Evolutionary conservation across 805 yeast species (phyloP).

Genomic region (Wickerhamomyces pijperi): DNA sequence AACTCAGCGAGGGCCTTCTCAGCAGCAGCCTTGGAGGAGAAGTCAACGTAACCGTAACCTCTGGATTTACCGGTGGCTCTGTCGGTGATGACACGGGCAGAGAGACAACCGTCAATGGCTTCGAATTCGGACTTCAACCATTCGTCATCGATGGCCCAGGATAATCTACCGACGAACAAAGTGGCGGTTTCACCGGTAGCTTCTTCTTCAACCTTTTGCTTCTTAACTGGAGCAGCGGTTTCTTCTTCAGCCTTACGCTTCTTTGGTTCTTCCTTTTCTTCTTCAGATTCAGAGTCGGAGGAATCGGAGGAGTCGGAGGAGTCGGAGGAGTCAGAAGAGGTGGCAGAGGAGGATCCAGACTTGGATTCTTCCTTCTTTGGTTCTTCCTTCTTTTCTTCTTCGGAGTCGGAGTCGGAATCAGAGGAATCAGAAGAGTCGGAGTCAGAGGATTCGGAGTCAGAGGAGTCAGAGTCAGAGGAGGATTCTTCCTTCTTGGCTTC

Average conservation of each 20-base stretch:
- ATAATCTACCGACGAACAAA: constrained; percentile 90
- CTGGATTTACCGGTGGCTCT: constrained; percentile 86
- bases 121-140: constrained; percentile 87
- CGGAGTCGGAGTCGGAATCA: constrained; percentile 9
- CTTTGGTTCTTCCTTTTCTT: constrained; percentile 7
- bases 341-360: constrained; percentile 16
- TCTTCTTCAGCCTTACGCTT: constrained; percentile 26
- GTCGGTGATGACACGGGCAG: constrained; percentile 91
- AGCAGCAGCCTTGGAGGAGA: constrained; percentile 64
- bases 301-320: constrained; percentile 10
- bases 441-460: constrained; percentile 16
- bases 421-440: constrained; percentile 16
- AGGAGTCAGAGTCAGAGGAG: constrained; percentile 21
- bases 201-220: constrained; percentile 25
- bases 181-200: constrained; percentile 62
- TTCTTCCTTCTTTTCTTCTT: constrained; percentile 13
- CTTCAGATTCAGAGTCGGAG: constrained; percentile 9
- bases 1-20: constrained; percentile 74
- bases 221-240: constrained; percentile 22
- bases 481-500: constrained; percentile 11
- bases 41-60: constrained; percentile 98
- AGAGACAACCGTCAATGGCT: constrained; percentile 64
- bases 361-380: constrained; percentile 17
- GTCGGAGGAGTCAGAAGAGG: constrained; percentile 14
- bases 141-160: constrained; percentile 94